These are phyloP conservation scores for Talaromyces proteolyticus DNA, from an alignment of 495 filamentous ascomycete species.

Conservation along the genomic window DNA sequence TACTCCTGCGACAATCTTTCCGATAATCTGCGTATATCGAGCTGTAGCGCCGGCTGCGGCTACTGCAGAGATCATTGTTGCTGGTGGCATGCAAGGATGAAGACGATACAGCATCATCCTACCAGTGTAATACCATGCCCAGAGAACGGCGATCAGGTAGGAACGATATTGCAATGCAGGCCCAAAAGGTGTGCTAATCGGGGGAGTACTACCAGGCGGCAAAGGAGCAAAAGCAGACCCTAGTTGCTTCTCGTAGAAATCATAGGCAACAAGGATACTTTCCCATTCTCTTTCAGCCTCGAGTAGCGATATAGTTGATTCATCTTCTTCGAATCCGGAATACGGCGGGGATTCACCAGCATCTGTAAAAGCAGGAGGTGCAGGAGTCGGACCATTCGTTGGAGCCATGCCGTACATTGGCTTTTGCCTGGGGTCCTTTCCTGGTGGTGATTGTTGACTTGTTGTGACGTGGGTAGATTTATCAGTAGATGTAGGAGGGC, in stretches of 20 bases:
- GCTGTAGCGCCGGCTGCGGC: conserved; percentile 66
- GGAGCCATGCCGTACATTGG: conserved; percentile 53
- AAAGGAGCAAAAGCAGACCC: conserved; percentile 74
- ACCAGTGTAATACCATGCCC: conserved; percentile 77
- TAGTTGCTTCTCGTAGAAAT: conserved; percentile 56
- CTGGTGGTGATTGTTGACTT: conserved; percentile 15
- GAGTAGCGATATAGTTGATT: conserved; percentile 53
- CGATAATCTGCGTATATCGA: conserved; percentile 65
- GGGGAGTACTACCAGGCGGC: conserved; percentile 59
- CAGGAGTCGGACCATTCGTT: conserved; percentile 24
- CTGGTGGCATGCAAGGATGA: conserved; percentile 85
- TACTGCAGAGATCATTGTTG: conserved; percentile 79
- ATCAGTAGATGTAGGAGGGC: conserved; percentile 21
- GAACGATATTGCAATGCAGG: conserved; percentile 76
- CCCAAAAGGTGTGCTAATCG: conserved; percentile 73
- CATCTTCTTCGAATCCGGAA: conserved; percentile 21
- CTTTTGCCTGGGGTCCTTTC: conserved; percentile 4
- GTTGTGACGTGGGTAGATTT: conserved; percentile 6
- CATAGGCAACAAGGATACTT: conserved; percentile 63
- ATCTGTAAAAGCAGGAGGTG: conserved; percentile 37
- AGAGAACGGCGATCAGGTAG: conserved; percentile 77
- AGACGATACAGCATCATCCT: conserved; percentile 71
- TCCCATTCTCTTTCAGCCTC: conserved; percentile 79
- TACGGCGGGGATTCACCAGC: conserved; percentile 10
- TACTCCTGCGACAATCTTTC: conserved; percentile 75